Percentiles rank a stretch among this genome's conserved stretches.
Evolutionary conservation across 305 asterid species (phyloP).

Genomic region (Rubia tinctorum): DNA sequence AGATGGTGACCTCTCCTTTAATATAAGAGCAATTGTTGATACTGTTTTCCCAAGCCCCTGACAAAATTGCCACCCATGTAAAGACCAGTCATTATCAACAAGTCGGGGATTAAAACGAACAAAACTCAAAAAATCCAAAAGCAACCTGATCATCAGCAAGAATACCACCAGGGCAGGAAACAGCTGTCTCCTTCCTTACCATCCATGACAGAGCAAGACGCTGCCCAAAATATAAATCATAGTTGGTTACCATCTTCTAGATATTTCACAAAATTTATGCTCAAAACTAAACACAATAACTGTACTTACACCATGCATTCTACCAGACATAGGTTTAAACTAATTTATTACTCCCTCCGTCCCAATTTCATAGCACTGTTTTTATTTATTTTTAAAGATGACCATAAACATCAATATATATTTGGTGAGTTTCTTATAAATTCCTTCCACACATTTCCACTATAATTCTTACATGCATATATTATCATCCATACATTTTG

Average conservation of each 20-base stretch:
- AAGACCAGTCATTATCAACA: conserved; percentile 17
- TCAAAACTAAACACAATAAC: neutral
- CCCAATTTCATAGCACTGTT: neutral
- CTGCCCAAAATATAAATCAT: conserved; percentile 40
- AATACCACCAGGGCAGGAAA: conserved; percentile 96
- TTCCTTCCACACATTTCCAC: neutral
- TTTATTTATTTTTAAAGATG: neutral
- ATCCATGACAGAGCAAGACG: conserved; percentile 97
- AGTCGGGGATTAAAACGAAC: neutral
- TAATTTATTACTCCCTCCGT: neutral
- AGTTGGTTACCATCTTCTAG: conserved; percentile 23
- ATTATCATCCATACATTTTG: neutral
- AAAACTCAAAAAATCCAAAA: conserved; percentile 10
- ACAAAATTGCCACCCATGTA: conserved; percentile 15
- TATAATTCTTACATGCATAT: neutral
- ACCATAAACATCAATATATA: neutral
- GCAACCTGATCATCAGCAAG: conserved; percentile 99
- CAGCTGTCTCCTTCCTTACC: conserved; percentile 87
- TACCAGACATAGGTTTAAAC: neutral
- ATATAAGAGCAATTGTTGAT: conserved; percentile 94
- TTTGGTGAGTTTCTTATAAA: neutral
- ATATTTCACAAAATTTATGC: conserved; percentile 8
- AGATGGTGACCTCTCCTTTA: conserved; percentile 84
- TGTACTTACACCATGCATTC: neutral
- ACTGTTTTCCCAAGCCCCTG: conserved; percentile 99